Conservation (phyloP, 306 rosid species). For the Chamaecrista fasciculata region DNA sequence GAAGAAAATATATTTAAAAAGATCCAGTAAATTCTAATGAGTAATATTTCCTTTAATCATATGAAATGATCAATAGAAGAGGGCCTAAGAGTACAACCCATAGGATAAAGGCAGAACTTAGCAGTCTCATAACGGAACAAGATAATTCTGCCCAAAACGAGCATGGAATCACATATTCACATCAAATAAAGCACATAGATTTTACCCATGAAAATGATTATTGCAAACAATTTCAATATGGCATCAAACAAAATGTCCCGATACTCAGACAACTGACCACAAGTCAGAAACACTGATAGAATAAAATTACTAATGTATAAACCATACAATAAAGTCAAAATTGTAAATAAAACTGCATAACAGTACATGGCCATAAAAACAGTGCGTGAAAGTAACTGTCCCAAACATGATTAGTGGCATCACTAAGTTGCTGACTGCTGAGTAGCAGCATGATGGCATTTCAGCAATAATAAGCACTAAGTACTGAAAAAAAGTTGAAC, state of each 20-base stretch:
- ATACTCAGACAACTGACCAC: conserved; percentile 13
- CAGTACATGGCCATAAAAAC: conserved; percentile 19
- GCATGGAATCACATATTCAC: conserved; percentile 1
- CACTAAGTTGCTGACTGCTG: background rate
- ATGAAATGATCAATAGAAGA: background rate
- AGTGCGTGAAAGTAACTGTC: conserved; percentile 5
- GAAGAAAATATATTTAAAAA: conserved; percentile 11
- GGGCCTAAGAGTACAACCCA: background rate
- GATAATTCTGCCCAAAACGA: background rate
- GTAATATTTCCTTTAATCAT: conserved; percentile 8
- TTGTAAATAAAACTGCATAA: background rate
- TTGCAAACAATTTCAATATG: conserved; percentile 14
- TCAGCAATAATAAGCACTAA: conserved; percentile 18
- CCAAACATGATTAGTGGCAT: background rate
- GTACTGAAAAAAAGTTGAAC: background rate
- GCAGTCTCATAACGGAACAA: background rate
- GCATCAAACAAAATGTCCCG: conserved; percentile 3
- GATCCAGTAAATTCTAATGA: conserved; percentile 5
- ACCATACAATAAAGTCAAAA: conserved; percentile 5
- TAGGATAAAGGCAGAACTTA: background rate
- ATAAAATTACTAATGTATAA: background rate
- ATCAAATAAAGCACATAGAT: conserved; percentile 12
- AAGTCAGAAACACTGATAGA: conserved; percentile 8
- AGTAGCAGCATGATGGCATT: background rate
- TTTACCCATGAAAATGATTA: background rate